Conservation (phyloP, 2,329 filamentous ascomycete genomes). For the Scortechinia acanthostroma region DNA sequence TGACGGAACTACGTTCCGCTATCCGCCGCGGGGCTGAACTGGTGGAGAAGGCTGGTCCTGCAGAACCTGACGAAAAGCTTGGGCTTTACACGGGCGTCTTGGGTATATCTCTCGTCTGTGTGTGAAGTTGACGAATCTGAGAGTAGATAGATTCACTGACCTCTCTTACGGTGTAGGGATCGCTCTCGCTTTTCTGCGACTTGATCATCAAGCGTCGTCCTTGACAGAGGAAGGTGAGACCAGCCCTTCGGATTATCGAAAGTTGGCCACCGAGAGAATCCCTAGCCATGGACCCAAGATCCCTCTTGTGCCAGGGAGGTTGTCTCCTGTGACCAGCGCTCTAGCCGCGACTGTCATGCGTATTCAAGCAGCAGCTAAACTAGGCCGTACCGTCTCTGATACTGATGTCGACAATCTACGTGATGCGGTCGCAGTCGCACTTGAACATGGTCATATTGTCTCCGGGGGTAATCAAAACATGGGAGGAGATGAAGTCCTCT, state of each 20-base stretch:
- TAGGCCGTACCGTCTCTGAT: neutral
- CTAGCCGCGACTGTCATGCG: neutral
- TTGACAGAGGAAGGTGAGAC: neutral
- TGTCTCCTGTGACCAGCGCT: neutral
- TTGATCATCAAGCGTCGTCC: neutral
- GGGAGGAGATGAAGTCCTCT: conserved; percentile 26
- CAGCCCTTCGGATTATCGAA: neutral
- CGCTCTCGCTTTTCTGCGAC: neutral
- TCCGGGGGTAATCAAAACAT: conserved; percentile 13
- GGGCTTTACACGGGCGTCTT: neutral
- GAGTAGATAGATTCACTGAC: neutral
- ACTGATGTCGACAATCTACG: neutral
- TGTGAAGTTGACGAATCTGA: neutral
- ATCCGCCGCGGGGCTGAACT: neutral
- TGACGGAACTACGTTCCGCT: neutral
- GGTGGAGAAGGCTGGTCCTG: neutral
- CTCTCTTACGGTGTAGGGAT: neutral
- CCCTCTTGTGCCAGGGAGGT: neutral
- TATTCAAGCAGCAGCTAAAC: neutral
- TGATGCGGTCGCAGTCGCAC: neutral
- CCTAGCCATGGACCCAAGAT: neutral
- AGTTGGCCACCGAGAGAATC: neutral
- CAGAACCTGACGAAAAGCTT: neutral
- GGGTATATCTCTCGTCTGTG: neutral
- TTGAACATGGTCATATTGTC: conserved; percentile 14